These are phyloP conservation scores for Globisporangium takayamanum DNA, from an alignment of 352 stramenopile species.

Conservation along the genomic window DNA sequence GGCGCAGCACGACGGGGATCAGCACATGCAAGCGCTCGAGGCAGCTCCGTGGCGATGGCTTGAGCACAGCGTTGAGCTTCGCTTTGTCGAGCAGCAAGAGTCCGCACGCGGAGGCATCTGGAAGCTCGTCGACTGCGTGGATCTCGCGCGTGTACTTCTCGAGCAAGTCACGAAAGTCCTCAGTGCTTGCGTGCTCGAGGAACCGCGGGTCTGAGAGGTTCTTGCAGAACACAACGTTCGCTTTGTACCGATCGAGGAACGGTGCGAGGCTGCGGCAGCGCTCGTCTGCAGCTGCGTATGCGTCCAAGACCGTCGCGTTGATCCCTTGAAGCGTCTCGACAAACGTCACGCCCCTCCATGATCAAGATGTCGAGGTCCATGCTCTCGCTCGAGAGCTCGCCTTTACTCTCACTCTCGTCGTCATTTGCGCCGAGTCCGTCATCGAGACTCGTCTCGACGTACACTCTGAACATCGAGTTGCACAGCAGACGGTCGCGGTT, in stretches of 20 bases:
- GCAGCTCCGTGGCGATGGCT: constrained; percentile 60
- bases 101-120: constrained; percentile 36
- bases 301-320: constrained; percentile 43
- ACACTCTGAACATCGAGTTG: constrained; percentile 60
- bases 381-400: constrained; percentile 31
- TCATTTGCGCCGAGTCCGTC: constrained; percentile 28
- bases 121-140: constrained; percentile 39
- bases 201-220: constrained; percentile 24
- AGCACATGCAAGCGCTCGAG: constrained; percentile 48
- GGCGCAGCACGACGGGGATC: constrained; percentile 50
- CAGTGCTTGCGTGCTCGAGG: constrained; percentile 24
- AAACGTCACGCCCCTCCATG: constrained; percentile 61
- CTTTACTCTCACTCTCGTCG: constrained; percentile 22
- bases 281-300: constrained; percentile 39
- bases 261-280: constrained; percentile 55
- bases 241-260: constrained; percentile 70
- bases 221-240: constrained; percentile 61
- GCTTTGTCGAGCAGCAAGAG: constrained; percentile 54
- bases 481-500: constrained; percentile 53
- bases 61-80: constrained; percentile 50
- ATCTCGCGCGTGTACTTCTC: constrained; percentile 64
- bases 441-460: constrained; percentile 52
- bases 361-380: constrained; percentile 80
- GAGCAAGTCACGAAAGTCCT: constrained; percentile 56
- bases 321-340: constrained; percentile 50